These are phyloP conservation scores for Nothophytophthora sp. DNA, from an alignment of 352 stramenopile genomes.

Conservation along the genomic window DNA sequence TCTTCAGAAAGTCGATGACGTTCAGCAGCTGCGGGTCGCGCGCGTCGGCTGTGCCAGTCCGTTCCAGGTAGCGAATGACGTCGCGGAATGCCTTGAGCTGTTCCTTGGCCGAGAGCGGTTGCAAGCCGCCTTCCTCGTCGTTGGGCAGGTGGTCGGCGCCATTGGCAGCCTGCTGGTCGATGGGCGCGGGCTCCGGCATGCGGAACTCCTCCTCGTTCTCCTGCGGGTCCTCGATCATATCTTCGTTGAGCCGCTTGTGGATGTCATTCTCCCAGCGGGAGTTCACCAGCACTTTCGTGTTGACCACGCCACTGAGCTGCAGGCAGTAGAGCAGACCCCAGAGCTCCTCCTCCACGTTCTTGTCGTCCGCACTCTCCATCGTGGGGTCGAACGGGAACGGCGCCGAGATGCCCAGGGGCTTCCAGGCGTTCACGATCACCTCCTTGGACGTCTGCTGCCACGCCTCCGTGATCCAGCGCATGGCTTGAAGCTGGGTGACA, in stretches of 20 bases:
- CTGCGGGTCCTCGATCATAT: conserved; percentile 86
- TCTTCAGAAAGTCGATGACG: conserved; percentile 88
- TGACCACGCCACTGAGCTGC: conserved; percentile 81
- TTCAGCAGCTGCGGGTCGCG: conserved; percentile 72
- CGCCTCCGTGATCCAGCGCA: conserved; percentile 84
- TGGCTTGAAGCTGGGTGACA: conserved; percentile 85
- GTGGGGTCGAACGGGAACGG: conserved; percentile 67
- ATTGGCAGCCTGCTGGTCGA: conserved; percentile 26
- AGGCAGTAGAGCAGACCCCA: conserved; percentile 87
- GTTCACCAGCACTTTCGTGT: conserved; percentile 89
- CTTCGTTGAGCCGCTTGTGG: conserved; percentile 87
- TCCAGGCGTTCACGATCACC: conserved; percentile 80
- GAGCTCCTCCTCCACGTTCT: conserved; percentile 87
- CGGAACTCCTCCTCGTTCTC: conserved; percentile 85
- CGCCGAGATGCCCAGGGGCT: conserved; percentile 60
- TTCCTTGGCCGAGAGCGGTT: conserved; percentile 66
- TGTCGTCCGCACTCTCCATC: conserved; percentile 63
- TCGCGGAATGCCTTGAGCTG: conserved; percentile 87
- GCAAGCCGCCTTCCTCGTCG: conserved; percentile 42
- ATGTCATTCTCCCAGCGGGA: conserved; percentile 90
- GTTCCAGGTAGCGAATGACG: conserved; percentile 85
- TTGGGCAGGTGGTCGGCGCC: conserved; percentile 21
- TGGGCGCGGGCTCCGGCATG: conserved; percentile 49
- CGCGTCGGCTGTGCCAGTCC: conserved; percentile 61
- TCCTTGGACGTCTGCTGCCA: conserved; percentile 84